A percentile compares a stretch with the other conserved stretches of the same genome.
phyloP scores from a whole-genome alignment of 139 green algal genomes.

The Micractinium sp. region DNA sequence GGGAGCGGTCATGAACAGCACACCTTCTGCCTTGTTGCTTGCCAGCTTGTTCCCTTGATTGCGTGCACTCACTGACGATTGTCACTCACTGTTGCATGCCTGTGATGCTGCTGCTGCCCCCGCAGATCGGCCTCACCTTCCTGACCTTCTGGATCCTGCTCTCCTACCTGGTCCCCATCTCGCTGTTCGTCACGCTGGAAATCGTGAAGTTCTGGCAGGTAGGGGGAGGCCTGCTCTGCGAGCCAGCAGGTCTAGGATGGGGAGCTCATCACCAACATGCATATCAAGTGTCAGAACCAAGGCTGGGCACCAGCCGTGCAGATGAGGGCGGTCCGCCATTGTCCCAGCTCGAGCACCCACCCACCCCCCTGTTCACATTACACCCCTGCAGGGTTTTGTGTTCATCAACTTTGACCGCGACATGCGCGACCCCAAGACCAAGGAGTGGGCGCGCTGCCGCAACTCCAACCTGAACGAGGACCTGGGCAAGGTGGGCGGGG shows the following conservation, averaged over 20 bases:
- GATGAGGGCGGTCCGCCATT: background rate
- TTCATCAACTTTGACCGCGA: slow-evolving; percentile 83
- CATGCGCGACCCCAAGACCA: slow-evolving; percentile 80
- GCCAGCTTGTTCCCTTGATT: no score
- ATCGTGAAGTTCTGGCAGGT: slow-evolving; percentile 91
- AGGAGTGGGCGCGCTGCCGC: slow-evolving; percentile 76
- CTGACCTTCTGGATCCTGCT: slow-evolving; percentile 90
- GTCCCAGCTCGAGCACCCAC: no score
- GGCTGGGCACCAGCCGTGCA: background rate
- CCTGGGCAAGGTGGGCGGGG: slow-evolving; percentile 74
- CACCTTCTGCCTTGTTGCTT: no score
- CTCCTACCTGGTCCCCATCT: slow-evolving; percentile 97
- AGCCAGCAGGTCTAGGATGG: background rate
- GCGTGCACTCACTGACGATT: no score
- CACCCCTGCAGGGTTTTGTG: slow-evolving; percentile 64
- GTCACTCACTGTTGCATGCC: no score
- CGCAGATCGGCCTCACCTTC: slow-evolving; percentile 69
- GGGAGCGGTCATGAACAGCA: no score
- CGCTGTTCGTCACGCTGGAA: slow-evolving; percentile 97
- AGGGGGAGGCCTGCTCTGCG: slow-evolving; percentile 13
- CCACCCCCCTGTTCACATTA: no score
- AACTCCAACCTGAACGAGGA: slow-evolving; percentile 99
- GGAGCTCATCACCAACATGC: no score
- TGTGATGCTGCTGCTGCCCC: background rate
- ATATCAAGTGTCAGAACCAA: no score